Evolutionary conservation across 345 rosid species (phyloP).

Genomic region (Pistacia vera): DNA sequence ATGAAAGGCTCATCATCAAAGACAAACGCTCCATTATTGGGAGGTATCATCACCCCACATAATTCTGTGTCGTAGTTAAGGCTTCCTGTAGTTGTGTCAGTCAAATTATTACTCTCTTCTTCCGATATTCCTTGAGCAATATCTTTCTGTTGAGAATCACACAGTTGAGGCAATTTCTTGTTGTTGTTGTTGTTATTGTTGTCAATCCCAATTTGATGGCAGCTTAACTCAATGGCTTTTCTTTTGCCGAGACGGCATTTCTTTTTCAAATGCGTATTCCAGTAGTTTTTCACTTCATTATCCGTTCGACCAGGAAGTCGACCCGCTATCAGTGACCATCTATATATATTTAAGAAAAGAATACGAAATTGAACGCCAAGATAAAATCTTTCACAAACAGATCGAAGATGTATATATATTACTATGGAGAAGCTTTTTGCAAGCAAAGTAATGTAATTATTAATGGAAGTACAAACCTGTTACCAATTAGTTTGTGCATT

Average conservation of each 20-base stretch:
- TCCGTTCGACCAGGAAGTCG: conserved; percentile 91
- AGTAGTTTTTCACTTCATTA: conserved; percentile 88
- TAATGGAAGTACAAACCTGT: conserved; percentile 41
- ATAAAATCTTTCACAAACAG: neutral
- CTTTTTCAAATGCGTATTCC: conserved; percentile 93
- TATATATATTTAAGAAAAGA: conserved; percentile 6
- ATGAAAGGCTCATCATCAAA: conserved; percentile 46
- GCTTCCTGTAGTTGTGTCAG: conserved; percentile 28
- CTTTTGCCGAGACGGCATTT: conserved; percentile 36
- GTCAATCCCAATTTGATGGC: conserved; percentile 12
- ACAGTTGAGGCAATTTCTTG: neutral
- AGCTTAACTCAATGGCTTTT: conserved; percentile 23
- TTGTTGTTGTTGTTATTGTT: conserved; percentile 17
- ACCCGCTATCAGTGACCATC: conserved; percentile 88
- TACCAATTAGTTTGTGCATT: conserved; percentile 90
- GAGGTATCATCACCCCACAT: conserved; percentile 35
- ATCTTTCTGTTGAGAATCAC: conserved; percentile 9
- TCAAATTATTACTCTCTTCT: conserved; percentile 32
- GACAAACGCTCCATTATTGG: conserved; percentile 28
- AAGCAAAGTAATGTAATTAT: too few relatives aligned
- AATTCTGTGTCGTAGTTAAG: conserved; percentile 37
- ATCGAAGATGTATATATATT: too few relatives aligned
- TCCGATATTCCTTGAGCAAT: conserved; percentile 3
- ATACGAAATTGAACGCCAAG: neutral
- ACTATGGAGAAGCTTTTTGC: too few relatives aligned